phyloP scores from a whole-genome alignment of 306 rosid species.

The Quercus cerris region DNA sequence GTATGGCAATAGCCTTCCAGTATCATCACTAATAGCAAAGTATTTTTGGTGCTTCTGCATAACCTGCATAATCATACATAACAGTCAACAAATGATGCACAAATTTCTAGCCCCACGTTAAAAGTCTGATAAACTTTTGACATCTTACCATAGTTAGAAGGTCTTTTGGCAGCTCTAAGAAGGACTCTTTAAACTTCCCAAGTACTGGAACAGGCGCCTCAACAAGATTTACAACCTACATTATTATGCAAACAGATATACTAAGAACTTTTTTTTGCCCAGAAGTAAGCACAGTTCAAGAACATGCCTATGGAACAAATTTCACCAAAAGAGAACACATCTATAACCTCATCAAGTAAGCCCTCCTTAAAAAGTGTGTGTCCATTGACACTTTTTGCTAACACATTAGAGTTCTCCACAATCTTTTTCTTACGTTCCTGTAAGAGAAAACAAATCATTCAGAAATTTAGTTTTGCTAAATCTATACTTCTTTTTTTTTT shows the following conservation, averaged over 20 bases:
- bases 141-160: slow-evolving; percentile 83
- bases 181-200: slow-evolving; percentile 79
- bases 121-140: background rate
- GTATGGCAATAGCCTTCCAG: slow-evolving; percentile 73
- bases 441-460: slow-evolving; percentile 8
- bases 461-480: background rate
- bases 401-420: slow-evolving; percentile 52
- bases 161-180: slow-evolving; percentile 90
- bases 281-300: background rate
- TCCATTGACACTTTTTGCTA: slow-evolving; percentile 80
- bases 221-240: slow-evolving; percentile 88
- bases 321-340: slow-evolving; percentile 19
- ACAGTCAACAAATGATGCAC: slow-evolving; percentile 14
- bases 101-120: background rate
- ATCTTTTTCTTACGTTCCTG: slow-evolving; percentile 72
- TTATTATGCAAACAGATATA: slow-evolving; percentile 2
- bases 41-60: slow-evolving; percentile 98
- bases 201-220: slow-evolving; percentile 93
- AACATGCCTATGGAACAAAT: slow-evolving; percentile 15
- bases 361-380: slow-evolving; percentile 56
- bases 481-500: background rate
- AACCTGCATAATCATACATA: slow-evolving; percentile 54
- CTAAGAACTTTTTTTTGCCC: slow-evolving; percentile 4
- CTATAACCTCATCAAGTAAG: slow-evolving; percentile 79
- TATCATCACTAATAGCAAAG: slow-evolving; percentile 63